phyloP scores from a whole-genome alignment of 495 filamentous ascomycete species.

The Hypoxylon fragiforme region DNA sequence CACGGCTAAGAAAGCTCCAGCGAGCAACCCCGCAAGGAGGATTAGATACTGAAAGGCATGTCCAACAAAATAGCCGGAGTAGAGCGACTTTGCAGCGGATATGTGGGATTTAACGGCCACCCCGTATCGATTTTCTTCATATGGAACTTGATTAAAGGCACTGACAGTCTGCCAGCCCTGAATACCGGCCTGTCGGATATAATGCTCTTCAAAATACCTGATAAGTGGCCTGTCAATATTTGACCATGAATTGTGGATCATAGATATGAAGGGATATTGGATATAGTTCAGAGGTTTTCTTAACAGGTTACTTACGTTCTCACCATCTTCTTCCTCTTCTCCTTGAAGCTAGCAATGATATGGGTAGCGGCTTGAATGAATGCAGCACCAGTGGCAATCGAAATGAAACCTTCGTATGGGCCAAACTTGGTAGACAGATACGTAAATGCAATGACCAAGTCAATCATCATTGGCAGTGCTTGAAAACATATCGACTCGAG shows the following conservation, averaged over 20 bases:
- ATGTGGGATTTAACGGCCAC: constrained; percentile 50
- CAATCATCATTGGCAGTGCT: constrained; percentile 69
- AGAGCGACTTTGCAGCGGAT: constrained; percentile 43
- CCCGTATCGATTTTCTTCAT: constrained; percentile 67
- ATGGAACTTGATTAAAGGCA: constrained; percentile 70
- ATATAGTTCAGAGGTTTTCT: no score
- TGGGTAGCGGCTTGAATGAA: constrained; percentile 66
- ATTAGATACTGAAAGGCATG: constrained; percentile 62
- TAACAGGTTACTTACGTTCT: constrained; percentile 35
- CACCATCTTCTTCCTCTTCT: constrained; percentile 46
- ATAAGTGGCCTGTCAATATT: constrained; percentile 11
- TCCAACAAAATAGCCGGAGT: constrained; percentile 46
- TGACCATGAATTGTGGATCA: no score
- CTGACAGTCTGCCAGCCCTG: constrained; percentile 70
- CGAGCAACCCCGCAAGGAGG: constrained; percentile 64
- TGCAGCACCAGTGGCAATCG: constrained; percentile 60
- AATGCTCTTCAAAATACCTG: constrained; percentile 58
- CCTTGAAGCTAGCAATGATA: constrained; percentile 50
- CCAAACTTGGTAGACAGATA: constrained; percentile 73
- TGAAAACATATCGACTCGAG: constrained; percentile 69
- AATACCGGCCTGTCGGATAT: constrained; percentile 65
- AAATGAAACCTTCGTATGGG: constrained; percentile 72
- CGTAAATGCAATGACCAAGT: constrained; percentile 67
- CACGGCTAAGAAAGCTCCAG: constrained; percentile 66
- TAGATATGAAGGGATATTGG: no score